Evolutionary conservation across 768 basidiomycete genomes (phyloP).

Genomic region (Infundibulicybe gibba): DNA sequence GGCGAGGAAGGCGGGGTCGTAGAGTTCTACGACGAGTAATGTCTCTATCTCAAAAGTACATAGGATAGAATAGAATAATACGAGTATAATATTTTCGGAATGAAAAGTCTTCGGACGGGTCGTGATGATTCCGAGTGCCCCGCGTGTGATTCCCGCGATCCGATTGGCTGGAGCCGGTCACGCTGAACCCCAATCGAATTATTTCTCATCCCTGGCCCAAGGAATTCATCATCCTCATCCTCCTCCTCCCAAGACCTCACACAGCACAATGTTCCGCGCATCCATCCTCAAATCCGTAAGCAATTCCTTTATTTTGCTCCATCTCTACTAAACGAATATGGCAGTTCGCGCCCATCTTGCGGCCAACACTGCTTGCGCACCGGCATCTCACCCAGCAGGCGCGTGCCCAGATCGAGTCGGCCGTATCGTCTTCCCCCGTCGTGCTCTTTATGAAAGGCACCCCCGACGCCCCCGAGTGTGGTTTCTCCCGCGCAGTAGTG

Average conservation of each 20-base stretch:
- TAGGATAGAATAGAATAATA: too few relatives aligned
- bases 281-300: not conserved
- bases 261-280: too few relatives aligned
- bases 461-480: slow-evolving; percentile 82
- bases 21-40: slow-evolving; percentile 38
- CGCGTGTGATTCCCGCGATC: too few relatives aligned
- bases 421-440: slow-evolving; percentile 71
- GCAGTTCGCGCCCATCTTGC: slow-evolving; percentile 17
- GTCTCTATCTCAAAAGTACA: too few relatives aligned
- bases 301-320: not conserved
- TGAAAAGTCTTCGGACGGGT: too few relatives aligned
- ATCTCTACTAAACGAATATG: slow-evolving; percentile 2
- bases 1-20: slow-evolving; percentile 54
- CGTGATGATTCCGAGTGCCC: too few relatives aligned
- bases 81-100: too few relatives aligned
- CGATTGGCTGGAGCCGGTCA: too few relatives aligned
- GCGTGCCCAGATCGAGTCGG: slow-evolving; percentile 63
- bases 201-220: too few relatives aligned
- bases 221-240: too few relatives aligned
- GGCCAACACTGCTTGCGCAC: slow-evolving; percentile 15
- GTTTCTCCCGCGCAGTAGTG: slow-evolving; percentile 92
- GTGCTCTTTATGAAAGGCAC: slow-evolving; percentile 99
- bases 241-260: too few relatives aligned
- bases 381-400: slow-evolving; percentile 63
- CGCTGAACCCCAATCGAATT: too few relatives aligned